Base-by-base conservation (phyloP, 2,329 filamentous ascomycete genomes). In the Gyromitra esculenta region DNA sequence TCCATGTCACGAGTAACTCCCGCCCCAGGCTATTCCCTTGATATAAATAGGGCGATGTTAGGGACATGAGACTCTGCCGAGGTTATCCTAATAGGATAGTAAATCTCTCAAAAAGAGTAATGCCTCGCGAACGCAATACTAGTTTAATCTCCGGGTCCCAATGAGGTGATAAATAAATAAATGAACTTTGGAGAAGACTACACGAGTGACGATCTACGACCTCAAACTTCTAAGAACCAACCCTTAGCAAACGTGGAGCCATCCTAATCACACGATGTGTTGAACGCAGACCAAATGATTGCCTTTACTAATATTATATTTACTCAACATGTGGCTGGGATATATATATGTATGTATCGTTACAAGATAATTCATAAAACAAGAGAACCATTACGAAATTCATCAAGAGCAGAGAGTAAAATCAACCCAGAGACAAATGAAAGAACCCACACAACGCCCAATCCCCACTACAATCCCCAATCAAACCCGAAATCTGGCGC, bases 401-500 rank as follows among this genome's bases (percentile, higher is more conserved):
- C 56, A 43, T 60, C 57, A 60, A 13, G 37, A 60, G 37, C 15
- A 60, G 37, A 60, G 35, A 60, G 31, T 60, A 41, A 5, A 41
- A 45, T 45, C 37, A 60, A 21, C 57, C 57, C 56, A 59, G 56
- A 59, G 13, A 59, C 56, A 59, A 2, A 31, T 31, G 25, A 31
- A 59, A 59, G n/a, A 59, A 25, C 56, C 31, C 31, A 54, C 21
- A 60, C 57, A 60, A 60, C 57, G 57, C 62, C 45, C 7, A 21
- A 41, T 59, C 50, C 15, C 11, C 45, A 41, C 56, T 73, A 77
- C 75, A 77, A 48, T 13, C 75, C 75, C 75, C 75, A 77, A 70
- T 77, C 75, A 56, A 77, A 77, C 50, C 64, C 75, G 25, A 77
- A 77, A 75, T 77, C 75, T 35, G 71, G 64, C 13, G 75, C 75